Evolutionary conservation across 2,329 filamentous ascomycete genomes (phyloP).

Genomic region (Alternaria incomplexa): DNA sequence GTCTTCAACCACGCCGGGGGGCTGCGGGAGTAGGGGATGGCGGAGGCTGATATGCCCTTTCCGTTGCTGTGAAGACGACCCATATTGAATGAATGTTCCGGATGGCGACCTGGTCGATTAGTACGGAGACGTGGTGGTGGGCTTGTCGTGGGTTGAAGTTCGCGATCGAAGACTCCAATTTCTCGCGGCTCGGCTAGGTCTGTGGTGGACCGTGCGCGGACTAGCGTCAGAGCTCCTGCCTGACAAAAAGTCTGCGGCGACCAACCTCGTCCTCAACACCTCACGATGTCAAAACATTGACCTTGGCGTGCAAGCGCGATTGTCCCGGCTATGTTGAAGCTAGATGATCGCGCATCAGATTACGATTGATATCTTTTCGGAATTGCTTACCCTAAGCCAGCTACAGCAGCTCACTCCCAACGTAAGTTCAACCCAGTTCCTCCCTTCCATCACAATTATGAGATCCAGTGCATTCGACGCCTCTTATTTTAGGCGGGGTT

Average conservation of each 20-base stretch:
- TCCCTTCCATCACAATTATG: neutral
- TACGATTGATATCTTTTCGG: constrained; percentile 18
- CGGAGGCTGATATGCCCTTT: constrained; percentile 97
- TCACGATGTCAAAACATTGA: neutral
- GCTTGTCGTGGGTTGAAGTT: constrained; percentile 25
- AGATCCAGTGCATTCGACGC: neutral
- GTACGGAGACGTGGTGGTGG: constrained; percentile 31
- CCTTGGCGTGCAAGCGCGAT: neutral
- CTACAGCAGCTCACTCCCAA: neutral
- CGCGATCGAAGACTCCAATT: constrained; percentile 19
- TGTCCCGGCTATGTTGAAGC: constrained; percentile 1
- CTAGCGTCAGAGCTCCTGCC: constrained; percentile 10
- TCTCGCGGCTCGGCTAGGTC: constrained; percentile 31
- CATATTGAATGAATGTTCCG: constrained; percentile 65
- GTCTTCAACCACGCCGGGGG: constrained; percentile 97
- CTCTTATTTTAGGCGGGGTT: neutral
- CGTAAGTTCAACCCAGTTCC: neutral
- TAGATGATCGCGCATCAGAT: neutral
- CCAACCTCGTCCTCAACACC: constrained; percentile 5
- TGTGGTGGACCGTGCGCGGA: constrained; percentile 15
- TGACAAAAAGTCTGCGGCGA: constrained; percentile 15
- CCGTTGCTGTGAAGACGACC: constrained; percentile 99
- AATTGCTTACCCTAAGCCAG: constrained; percentile 35
- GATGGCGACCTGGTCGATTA: constrained; percentile 30
- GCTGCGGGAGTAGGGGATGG: constrained; percentile 94